phyloP scores from a whole-genome alignment of 2,329 filamentous ascomycete species.

The Sordariomycetes sp. region DNA sequence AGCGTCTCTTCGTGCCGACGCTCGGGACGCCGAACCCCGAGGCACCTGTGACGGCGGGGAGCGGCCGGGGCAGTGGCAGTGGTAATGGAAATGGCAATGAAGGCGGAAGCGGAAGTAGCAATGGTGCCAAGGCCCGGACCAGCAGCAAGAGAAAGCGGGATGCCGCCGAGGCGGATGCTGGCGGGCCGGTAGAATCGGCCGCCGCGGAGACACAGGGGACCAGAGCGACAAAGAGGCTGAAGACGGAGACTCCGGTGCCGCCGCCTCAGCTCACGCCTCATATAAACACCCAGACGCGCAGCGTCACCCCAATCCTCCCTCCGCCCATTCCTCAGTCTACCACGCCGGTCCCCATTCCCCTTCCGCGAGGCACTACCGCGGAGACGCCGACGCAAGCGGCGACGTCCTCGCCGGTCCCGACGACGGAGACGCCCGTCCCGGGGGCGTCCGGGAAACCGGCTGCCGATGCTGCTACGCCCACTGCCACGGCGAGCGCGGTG shows the following conservation, averaged over 20 bases:
- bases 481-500: conserved; percentile 22
- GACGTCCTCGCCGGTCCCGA: not conserved
- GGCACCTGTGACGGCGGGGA: not conserved
- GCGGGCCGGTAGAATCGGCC: not conserved
- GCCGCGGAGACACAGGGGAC: conserved; percentile 4
- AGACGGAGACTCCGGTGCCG: conserved; percentile 43
- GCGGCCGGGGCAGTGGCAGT: not conserved
- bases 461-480: not conserved
- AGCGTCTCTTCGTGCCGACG: conserved; percentile 17
- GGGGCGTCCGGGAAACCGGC: not conserved
- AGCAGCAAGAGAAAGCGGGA: conserved; percentile 30
- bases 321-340: conserved; percentile 14
- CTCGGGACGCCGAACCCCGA: not conserved
- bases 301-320: conserved; percentile 17
- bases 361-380: conserved; percentile 3
- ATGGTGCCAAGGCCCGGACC: conserved; percentile 9
- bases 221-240: conserved; percentile 29
- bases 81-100: not conserved
- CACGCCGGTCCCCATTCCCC: conserved; percentile 17
- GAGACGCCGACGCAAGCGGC: conserved; percentile 4
- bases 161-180: not conserved
- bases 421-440: conserved; percentile 1
- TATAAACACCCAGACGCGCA: not conserved
- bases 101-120: not conserved
- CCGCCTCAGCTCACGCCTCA: conserved; percentile 21